These are phyloP conservation scores for Heteromeles arbutifolia DNA, from an alignment of 306 rosid genomes.

Conservation along the genomic window DNA sequence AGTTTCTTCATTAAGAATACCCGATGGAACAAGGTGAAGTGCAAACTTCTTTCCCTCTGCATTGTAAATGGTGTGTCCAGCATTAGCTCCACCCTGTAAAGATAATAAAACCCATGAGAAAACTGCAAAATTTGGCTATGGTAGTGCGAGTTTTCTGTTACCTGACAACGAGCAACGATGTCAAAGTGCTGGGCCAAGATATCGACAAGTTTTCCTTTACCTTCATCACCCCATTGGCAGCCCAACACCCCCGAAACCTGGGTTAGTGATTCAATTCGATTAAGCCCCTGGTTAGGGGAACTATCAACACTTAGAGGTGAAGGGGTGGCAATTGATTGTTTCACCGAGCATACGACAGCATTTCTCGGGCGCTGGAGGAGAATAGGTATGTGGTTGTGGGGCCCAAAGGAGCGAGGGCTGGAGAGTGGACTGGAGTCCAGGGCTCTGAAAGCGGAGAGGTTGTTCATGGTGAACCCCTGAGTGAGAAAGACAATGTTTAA, in stretches of 20 bases:
- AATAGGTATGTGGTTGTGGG: conserved; percentile 1
- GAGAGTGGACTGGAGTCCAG: conserved; percentile 42
- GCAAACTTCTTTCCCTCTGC: conserved; percentile 94
- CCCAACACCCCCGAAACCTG: conserved; percentile 90
- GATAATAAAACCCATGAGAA: neutral
- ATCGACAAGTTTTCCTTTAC: conserved; percentile 92
- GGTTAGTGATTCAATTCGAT: conserved; percentile 63
- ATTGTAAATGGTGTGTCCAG: conserved; percentile 94
- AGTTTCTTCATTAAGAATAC: conserved; percentile 85
- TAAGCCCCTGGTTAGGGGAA: conserved; percentile 10
- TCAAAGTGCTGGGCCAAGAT: conserved; percentile 84
- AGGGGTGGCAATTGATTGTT: conserved; percentile 34
- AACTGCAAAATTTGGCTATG: neutral
- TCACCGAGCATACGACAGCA: conserved; percentile 44
- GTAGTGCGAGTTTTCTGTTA: neutral
- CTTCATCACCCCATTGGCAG: conserved; percentile 98
- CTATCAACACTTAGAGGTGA: conserved; percentile 48
- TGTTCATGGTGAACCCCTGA: conserved; percentile 36
- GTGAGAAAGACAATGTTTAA: neutral
- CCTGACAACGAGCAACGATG: conserved; percentile 97
- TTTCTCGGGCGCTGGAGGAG: conserved; percentile 6
- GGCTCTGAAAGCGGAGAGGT: conserved; percentile 42
- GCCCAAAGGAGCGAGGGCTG: conserved; percentile 18
- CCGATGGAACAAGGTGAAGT: conserved; percentile 94
- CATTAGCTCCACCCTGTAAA: conserved; percentile 89